Evolutionary conservation across 2,329 filamentous ascomycete genomes (phyloP).

Genomic region (Knufia petricola): DNA sequence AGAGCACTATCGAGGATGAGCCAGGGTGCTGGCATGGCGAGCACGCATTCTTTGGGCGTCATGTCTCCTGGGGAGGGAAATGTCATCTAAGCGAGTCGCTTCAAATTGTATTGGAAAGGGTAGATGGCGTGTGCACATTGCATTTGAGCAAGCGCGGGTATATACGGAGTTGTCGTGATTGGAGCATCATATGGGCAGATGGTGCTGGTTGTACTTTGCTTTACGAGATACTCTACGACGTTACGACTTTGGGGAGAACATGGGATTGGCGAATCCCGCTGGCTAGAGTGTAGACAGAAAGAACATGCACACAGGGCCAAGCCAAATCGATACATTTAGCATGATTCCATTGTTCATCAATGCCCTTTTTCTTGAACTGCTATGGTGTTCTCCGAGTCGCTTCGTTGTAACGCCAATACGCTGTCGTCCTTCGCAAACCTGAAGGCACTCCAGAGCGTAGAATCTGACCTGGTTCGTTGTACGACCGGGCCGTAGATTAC

Average conservation of each 20-base stretch:
- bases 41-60: constrained; percentile 34
- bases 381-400: too few relatives aligned
- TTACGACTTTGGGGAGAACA: not conserved
- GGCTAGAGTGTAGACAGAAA: not conserved
- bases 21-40: constrained; percentile 14
- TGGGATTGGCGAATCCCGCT: not conserved
- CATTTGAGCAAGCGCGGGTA: too few relatives aligned
- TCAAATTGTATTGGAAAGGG: not conserved
- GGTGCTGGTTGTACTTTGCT: constrained; percentile 8
- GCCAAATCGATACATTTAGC: too few relatives aligned
- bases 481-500: too few relatives aligned
- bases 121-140: not conserved
- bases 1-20: constrained; percentile 22
- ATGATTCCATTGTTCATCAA: too few relatives aligned
- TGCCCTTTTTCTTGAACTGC: too few relatives aligned
- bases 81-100: constrained; percentile 1
- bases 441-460: too few relatives aligned
- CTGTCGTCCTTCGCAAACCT: too few relatives aligned
- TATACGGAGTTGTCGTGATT: too few relatives aligned
- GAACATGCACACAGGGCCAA: too few relatives aligned
- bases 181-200: constrained; percentile 5
- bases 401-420: too few relatives aligned
- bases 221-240: constrained; percentile 4
- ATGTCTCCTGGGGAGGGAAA: constrained; percentile 33
- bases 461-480: too few relatives aligned